phyloP scores from a whole-genome alignment of 345 rosid species.

The Linum lewisii region DNA sequence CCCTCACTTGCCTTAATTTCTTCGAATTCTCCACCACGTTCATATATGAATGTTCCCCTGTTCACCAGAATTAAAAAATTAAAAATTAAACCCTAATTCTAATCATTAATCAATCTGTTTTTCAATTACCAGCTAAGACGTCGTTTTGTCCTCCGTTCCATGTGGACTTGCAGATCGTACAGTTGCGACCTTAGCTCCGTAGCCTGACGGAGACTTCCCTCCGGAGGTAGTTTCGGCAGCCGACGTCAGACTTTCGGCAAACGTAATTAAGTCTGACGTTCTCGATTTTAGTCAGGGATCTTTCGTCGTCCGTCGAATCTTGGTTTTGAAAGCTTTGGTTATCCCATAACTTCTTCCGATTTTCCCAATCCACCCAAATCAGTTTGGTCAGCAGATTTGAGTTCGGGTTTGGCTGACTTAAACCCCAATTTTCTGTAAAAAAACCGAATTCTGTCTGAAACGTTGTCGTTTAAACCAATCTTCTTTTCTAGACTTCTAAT shows the following conservation, averaged over 20 bases:
- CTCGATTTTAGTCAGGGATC: constrained; percentile 34
- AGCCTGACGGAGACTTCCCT: constrained; percentile 44
- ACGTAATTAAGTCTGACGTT: constrained; percentile 26
- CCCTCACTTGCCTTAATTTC: constrained; percentile 41
- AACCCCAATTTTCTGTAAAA: too few relatives aligned
- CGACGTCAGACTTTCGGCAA: constrained; percentile 36
- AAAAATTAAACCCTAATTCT: background rate
- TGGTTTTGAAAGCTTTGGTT: constrained; percentile 60
- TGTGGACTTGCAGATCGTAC: constrained; percentile 59
- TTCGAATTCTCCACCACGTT: constrained; percentile 52
- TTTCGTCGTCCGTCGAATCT: constrained; percentile 54
- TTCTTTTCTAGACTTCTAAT: too few relatives aligned
- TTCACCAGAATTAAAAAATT: background rate
- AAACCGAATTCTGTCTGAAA: too few relatives aligned
- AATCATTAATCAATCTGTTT: background rate
- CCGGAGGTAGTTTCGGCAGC: constrained; percentile 53
- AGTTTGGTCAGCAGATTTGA: too few relatives aligned
- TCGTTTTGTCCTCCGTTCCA: constrained; percentile 55
- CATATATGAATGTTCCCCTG: constrained; percentile 59
- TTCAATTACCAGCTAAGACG: constrained; percentile 53
- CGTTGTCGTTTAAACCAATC: too few relatives aligned
- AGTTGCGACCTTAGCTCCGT: constrained; percentile 43
- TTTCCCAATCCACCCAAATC: too few relatives aligned
- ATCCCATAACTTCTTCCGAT: too few relatives aligned
- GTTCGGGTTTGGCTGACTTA: too few relatives aligned